Evolutionary conservation across 331 rosid species (phyloP).

Genomic region (Cucumis variabilis): DNA sequence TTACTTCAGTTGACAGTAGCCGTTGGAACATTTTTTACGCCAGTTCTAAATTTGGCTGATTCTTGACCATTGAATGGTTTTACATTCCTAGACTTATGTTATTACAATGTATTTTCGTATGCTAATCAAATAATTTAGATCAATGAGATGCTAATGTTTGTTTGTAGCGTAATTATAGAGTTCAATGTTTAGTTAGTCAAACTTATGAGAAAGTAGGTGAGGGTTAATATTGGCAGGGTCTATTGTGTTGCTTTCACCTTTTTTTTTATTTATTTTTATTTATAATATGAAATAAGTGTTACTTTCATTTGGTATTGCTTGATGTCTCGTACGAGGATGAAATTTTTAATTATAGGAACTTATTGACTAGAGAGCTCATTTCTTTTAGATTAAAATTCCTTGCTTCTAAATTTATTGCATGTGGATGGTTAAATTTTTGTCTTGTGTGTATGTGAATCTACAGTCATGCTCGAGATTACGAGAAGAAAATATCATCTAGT

Average conservation of each 20-base stretch:
- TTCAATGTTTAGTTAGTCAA: constrained; percentile 8
- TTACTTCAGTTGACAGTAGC: not conserved
- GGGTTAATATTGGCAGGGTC: not conserved
- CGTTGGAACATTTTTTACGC: not conserved
- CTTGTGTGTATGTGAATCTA: not conserved
- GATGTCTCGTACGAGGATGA: not conserved
- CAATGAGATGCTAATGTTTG: not conserved
- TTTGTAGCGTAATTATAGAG: not conserved
- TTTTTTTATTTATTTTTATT: no score
- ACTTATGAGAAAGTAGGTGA: not conserved
- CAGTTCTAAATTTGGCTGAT: not conserved
- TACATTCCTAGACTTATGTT: not conserved
- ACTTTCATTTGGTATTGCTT: not conserved
- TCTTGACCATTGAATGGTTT: not conserved
- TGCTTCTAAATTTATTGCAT: constrained; percentile 2
- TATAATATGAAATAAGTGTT: not conserved
- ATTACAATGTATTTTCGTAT: not conserved
- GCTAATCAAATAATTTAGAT: constrained; percentile 1
- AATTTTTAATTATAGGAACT: not conserved
- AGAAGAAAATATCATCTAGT: constrained; percentile 58
- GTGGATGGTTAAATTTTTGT: not conserved
- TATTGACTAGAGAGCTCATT: constrained; percentile 10
- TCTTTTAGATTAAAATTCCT: not conserved
- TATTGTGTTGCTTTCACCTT: not conserved
- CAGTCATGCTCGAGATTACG: constrained; percentile 70